Base-by-base conservation (phyloP, 2,329 filamentous ascomycete genomes). In the Pseudogymnoascus sp. region DNA sequence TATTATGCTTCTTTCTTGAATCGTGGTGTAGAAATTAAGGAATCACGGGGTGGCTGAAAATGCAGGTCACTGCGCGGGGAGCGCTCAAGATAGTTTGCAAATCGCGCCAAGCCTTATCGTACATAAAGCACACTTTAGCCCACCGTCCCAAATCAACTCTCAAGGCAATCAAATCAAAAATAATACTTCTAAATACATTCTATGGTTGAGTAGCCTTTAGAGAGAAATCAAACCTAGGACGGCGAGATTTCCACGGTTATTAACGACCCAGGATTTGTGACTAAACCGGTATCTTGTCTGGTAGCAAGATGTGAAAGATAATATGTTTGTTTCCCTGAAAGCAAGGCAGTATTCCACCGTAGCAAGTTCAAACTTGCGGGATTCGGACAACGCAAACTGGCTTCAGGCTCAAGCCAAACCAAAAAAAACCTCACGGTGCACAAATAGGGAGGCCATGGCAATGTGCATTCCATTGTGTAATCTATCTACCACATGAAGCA, bases 41-140 rank as follows among this genome's bases (percentile, higher is more conserved):
- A 26, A 29, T 45, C 45, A 52, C 45, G 4, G n/a, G 7, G 26
- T 31, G 2, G 26, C 14, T 33, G n/a, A 33, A 33, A n/a, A 19
- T 55, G n/a, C n/a, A 33, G 16, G 45, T 31, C 8, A 11, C 16
- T 31, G 26, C 26, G 45, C 26, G 26, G 45, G 45, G 19, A 19
- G 26, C 5, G 26, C n/a, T 55, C n/a, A 6, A 33, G 26, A 33
- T 55, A 33, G 45, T 55, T 43, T 52, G 10, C 45, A 55, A 33
- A 55, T 55, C 45, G 26, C 45, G 45, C 45, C 45, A 55, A 55
- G 26, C 45, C 45, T 55, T 31, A 55, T 55, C n/a, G 45, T 19
- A 31, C 45, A 19, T 31, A 12, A 4, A 33, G 26, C 45, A 55
- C 45, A 55, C n/a, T 4, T 10, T 55, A 11, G 45, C 26, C 45